A percentile compares a stretch with the other conserved stretches of the same genome.
phyloP scores from a whole-genome alignment of 2,329 filamentous ascomycete species.

The Xylariaceae sp. region DNA sequence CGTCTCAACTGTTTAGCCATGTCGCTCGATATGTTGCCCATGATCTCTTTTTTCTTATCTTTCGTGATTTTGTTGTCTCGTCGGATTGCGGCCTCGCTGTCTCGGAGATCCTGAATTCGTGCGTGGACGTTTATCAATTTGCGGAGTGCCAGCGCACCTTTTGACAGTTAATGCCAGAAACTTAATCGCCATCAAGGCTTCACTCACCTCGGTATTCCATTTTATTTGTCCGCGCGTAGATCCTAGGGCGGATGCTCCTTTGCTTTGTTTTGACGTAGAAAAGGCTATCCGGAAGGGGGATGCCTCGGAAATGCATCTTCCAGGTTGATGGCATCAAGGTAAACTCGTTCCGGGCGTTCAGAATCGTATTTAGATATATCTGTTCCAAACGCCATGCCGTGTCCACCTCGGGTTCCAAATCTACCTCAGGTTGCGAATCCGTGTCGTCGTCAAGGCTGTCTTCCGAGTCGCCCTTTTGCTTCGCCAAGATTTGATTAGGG shows the following conservation, averaged over 20 bases:
- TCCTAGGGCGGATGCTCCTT: slow-evolving; percentile 28
- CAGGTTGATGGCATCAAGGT: slow-evolving; percentile 33
- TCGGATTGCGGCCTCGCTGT: slow-evolving; percentile 13
- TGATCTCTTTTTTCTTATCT: slow-evolving; percentile 5
- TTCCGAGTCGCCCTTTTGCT: background rate
- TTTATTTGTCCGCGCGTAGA: slow-evolving; percentile 29
- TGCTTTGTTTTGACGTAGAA: slow-evolving; percentile 30
- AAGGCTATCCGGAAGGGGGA: slow-evolving; percentile 31
- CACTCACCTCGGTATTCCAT: slow-evolving; percentile 32
- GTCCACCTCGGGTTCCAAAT: slow-evolving; percentile 18
- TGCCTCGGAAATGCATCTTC: slow-evolving; percentile 32
- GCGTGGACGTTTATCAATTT: slow-evolving; percentile 28
- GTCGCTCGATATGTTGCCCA: slow-evolving; percentile 12
- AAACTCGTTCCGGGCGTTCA: slow-evolving; percentile 30
- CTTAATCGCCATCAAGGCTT: background rate
- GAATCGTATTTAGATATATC: slow-evolving; percentile 28
- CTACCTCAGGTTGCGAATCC: slow-evolving; percentile 10
- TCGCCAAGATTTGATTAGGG: background rate
- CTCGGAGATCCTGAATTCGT: slow-evolving; percentile 28
- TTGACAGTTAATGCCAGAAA: slow-evolving; percentile 8
- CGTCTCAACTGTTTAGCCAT: slow-evolving; percentile 24
- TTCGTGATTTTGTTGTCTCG: slow-evolving; percentile 1
- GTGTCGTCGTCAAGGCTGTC: background rate
- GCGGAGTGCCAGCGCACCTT: slow-evolving; percentile 27
- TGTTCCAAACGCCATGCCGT: slow-evolving; percentile 29